These are phyloP conservation scores for Fusarium albidum DNA, from an alignment of 2,329 filamentous ascomycete species.

Conservation along the genomic window DNA sequence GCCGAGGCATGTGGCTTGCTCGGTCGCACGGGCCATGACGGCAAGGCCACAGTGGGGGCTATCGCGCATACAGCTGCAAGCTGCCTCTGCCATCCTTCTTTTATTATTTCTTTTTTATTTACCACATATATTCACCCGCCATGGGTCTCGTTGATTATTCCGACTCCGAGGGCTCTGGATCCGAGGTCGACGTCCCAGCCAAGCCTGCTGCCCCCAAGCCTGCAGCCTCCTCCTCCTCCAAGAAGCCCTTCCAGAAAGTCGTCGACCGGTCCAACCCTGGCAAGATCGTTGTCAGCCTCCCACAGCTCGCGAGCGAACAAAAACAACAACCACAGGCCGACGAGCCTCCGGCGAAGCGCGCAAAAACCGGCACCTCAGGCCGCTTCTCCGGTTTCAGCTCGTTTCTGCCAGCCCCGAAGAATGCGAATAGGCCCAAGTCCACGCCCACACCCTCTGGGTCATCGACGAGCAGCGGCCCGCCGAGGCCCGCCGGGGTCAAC, in stretches of 20 bases:
- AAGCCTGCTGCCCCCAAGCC: conserved; percentile 44
- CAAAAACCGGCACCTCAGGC: conserved; percentile 63
- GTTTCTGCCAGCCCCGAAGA: conserved; percentile 85
- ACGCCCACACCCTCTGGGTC: conserved; percentile 37
- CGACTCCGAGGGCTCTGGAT: conserved; percentile 82
- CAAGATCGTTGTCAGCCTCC: conserved; percentile 85
- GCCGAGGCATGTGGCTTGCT: conserved; percentile 31
- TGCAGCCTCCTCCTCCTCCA: conserved; percentile 48
- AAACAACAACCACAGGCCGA: conserved; percentile 38
- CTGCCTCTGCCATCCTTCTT: too few relatives aligned
- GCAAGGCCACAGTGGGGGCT: conserved; percentile 27
- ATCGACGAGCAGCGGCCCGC: conserved; percentile 37
- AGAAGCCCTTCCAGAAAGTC: conserved; percentile 78
- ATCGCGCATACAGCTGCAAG: too few relatives aligned
- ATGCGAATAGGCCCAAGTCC: conserved; percentile 48
- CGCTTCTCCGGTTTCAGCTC: conserved; percentile 85
- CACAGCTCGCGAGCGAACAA: conserved; percentile 57
- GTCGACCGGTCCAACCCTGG: conserved; percentile 82
- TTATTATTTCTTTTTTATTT: conserved; percentile 1
- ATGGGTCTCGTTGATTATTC: conserved; percentile 89
- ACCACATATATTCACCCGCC: conserved; percentile 17
- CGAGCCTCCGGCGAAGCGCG: conserved; percentile 73
- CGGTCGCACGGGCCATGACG: conserved; percentile 22
- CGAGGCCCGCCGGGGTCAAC: conserved; percentile 57
- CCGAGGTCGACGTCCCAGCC: conserved; percentile 53